Conservation (phyloP, 306 rosid genomes). For the Gillenia trifoliata region DNA sequence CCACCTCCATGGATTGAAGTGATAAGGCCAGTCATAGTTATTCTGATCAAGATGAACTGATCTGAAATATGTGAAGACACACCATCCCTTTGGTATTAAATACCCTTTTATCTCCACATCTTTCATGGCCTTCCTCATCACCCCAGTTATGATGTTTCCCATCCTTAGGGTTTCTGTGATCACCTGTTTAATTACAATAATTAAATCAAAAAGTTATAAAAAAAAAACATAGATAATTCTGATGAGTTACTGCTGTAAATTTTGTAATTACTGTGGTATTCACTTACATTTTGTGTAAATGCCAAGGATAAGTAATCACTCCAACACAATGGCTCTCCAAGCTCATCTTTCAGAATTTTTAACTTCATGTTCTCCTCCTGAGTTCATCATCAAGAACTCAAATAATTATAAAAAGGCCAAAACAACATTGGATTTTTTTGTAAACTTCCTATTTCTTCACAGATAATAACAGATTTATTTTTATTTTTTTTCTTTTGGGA, state of each 20-base stretch:
- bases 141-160: conserved; percentile 80
- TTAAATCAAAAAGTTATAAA: background rate
- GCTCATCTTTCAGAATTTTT: conserved; percentile 55
- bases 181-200: conserved; percentile 36
- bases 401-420: conserved; percentile 4
- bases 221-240: background rate
- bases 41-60: conserved; percentile 89
- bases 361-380: conserved; percentile 86
- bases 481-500: background rate
- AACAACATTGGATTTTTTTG: background rate
- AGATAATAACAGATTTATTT: background rate
- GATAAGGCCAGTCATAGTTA: conserved; percentile 66
- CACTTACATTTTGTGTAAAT: conserved; percentile 79
- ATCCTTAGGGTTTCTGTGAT: conserved; percentile 82
- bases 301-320: conserved; percentile 79
- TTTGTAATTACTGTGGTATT: background rate
- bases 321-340: conserved; percentile 67
- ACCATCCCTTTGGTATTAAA: conserved; percentile 85
- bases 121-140: conserved; percentile 84
- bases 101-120: conserved; percentile 82
- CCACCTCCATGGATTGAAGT: conserved; percentile 99
- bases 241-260: background rate
- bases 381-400: conserved; percentile 15
- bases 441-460: background rate
- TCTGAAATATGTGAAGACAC: conserved; percentile 69